These are phyloP conservation scores for Gloeostereum incarnatum DNA, from an alignment of 768 basidiomycete genomes.

Conservation along the genomic window DNA sequence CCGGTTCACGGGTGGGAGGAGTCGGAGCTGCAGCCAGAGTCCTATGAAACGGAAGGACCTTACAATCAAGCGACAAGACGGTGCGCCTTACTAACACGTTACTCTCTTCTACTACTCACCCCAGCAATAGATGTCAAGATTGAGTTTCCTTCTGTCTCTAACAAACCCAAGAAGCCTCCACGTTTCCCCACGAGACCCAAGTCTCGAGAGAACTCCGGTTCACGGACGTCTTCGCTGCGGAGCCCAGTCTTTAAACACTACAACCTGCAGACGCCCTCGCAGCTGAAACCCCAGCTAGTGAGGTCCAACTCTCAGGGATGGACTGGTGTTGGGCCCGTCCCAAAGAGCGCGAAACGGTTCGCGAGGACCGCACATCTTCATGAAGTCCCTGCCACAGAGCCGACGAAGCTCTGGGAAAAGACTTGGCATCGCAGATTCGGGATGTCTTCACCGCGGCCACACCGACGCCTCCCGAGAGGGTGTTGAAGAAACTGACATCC, in stretches of 20 bases:
- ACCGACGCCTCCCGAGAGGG: no score
- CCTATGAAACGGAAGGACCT: constrained; percentile 10
- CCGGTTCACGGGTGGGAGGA: constrained; percentile 21
- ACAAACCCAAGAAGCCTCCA: background rate
- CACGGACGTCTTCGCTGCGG: constrained; percentile 21
- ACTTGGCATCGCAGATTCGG: background rate
- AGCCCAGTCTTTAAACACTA: constrained; percentile 12
- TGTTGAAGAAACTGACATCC: background rate
- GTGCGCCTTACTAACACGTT: background rate
- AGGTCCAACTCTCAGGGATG: constrained; percentile 36
- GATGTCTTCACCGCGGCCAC: no score
- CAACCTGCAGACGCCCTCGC: constrained; percentile 15
- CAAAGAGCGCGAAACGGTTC: constrained; percentile 44
- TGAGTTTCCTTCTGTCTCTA: constrained; percentile 7
- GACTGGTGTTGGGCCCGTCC: constrained; percentile 19
- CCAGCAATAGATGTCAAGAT: constrained; percentile 8
- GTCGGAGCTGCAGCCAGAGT: constrained; percentile 19
- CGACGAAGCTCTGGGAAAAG: background rate
- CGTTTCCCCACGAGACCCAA: background rate
- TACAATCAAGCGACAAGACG: background rate
- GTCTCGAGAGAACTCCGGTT: constrained; percentile 11
- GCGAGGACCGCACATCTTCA: constrained; percentile 64
- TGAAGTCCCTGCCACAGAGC: constrained; percentile 28
- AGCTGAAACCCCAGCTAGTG: constrained; percentile 23
- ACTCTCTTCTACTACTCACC: background rate